These are phyloP conservation scores for Neurospora hispaniola DNA, from an alignment of 495 filamentous ascomycete genomes.

Conservation along the genomic window DNA sequence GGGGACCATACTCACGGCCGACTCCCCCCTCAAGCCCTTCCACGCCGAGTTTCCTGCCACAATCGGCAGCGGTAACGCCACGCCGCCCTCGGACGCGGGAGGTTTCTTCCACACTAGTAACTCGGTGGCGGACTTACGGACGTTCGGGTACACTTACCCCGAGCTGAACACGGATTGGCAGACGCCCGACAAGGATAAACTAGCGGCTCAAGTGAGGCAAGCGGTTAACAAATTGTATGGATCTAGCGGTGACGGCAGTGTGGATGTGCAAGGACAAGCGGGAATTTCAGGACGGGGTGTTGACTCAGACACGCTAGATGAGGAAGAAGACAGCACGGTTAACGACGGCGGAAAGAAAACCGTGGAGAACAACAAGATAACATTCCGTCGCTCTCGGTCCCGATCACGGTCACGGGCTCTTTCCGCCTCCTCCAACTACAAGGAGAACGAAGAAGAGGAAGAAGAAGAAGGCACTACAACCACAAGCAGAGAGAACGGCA, in stretches of 20 bases:
- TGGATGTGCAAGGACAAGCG: neutral
- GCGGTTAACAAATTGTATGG: slow-evolving; percentile 27
- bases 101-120: slow-evolving; percentile 29
- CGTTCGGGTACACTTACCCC: slow-evolving; percentile 39
- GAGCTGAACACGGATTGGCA: slow-evolving; percentile 22
- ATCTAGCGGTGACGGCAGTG: neutral
- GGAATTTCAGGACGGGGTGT: neutral
- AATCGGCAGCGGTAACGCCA: neutral
- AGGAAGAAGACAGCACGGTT: neutral
- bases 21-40: slow-evolving; percentile 37
- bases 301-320: neutral
- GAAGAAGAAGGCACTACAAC: neutral
- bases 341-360: neutral
- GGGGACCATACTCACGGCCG: slow-evolving; percentile 22
- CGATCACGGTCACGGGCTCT: neutral
- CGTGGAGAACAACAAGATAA: neutral
- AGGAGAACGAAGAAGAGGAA: neutral
- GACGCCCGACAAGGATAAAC: slow-evolving; percentile 5
- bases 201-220: slow-evolving; percentile 15
- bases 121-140: slow-evolving; percentile 16
- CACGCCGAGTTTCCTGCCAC: slow-evolving; percentile 15
- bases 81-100: neutral
- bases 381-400: neutral
- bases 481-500: neutral
- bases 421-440: neutral